Conservation (phyloP, 371 early-diverging fungal genomes). For the Mucor plumbeus region DNA sequence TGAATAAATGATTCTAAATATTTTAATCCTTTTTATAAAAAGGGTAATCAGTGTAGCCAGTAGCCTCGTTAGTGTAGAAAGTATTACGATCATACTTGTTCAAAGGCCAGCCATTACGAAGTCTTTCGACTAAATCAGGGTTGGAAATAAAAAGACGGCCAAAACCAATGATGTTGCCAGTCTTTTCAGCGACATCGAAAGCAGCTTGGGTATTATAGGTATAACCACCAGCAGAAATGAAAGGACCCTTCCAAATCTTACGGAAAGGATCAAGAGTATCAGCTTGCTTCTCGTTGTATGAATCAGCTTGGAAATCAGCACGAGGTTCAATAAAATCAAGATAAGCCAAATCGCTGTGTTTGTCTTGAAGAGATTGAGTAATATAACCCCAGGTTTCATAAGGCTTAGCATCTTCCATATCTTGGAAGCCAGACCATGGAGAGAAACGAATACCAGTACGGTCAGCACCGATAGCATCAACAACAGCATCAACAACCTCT, state of each 20-base stretch:
- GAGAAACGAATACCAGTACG: slow-evolving; percentile 36
- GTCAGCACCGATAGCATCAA: slow-evolving; percentile 38
- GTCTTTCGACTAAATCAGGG: slow-evolving; percentile 32
- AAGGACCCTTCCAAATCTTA: slow-evolving; percentile 39
- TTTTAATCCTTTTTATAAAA: slow-evolving; percentile 17
- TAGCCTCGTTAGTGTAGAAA: slow-evolving; percentile 23
- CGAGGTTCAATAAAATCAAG: slow-evolving; percentile 41
- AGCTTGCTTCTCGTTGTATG: slow-evolving; percentile 7
- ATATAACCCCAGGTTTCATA: slow-evolving; percentile 42
- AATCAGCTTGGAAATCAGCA: slow-evolving; percentile 23
- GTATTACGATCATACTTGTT: slow-evolving; percentile 28
- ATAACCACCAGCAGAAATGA: slow-evolving; percentile 44
- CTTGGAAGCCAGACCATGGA: slow-evolving; percentile 34
- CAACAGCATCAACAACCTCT: slow-evolving; percentile 60
- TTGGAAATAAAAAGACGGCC: slow-evolving; percentile 35
- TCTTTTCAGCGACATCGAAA: slow-evolving; percentile 24
- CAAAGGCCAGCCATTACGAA: slow-evolving; percentile 31
- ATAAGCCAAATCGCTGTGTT: slow-evolving; percentile 35
- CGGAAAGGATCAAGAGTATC: slow-evolving; percentile 43
- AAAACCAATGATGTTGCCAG: slow-evolving; percentile 25
- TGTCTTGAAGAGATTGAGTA: slow-evolving; percentile 26
- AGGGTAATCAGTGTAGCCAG: slow-evolving; percentile 29
- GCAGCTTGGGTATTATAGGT: slow-evolving; percentile 29
- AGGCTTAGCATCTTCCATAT: slow-evolving; percentile 38
- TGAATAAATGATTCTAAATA: background rate